Evolutionary conservation across 164 flowering plant genomes (phyloP).

Genomic region (Dillenia turbinata): DNA sequence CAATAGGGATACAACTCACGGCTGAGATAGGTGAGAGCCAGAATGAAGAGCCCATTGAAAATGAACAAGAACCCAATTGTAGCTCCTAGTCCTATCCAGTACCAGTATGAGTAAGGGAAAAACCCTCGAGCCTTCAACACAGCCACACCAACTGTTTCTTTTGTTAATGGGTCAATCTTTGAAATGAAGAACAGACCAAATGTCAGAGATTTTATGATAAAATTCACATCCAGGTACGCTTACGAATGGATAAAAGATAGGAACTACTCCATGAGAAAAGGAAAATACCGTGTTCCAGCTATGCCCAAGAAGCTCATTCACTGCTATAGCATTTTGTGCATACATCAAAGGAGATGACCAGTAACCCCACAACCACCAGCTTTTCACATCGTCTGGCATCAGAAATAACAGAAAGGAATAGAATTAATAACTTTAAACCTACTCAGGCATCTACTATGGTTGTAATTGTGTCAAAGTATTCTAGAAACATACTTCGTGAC

Average conservation of each 20-base stretch:
- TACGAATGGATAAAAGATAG: too few relatives aligned
- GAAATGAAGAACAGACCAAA: too few relatives aligned
- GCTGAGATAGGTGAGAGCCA: conserved; percentile 23
- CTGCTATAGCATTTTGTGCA: conserved; percentile 33
- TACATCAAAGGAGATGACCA: conserved; percentile 47
- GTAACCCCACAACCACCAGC: conserved; percentile 56
- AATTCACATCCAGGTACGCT: too few relatives aligned
- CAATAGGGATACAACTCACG: conserved; percentile 16
- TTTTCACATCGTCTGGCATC: conserved; percentile 25
- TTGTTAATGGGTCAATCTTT: conserved; percentile 2
- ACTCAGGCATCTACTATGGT: too few relatives aligned
- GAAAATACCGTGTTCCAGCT: conserved; percentile 22
- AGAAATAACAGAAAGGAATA: neutral
- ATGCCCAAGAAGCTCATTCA: conserved; percentile 38
- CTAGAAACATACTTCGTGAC: conserved; percentile 26
- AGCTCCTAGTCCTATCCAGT: conserved; percentile 31
- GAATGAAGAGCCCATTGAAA: conserved; percentile 17
- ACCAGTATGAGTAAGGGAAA: conserved; percentile 28
- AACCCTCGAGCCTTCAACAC: conserved; percentile 26
- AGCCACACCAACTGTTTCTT: conserved; percentile 17
- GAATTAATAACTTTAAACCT: too few relatives aligned
- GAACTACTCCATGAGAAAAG: too few relatives aligned
- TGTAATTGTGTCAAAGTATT: too few relatives aligned
- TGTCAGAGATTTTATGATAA: too few relatives aligned
- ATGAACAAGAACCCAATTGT: conserved; percentile 19